These are phyloP conservation scores for Geosiphon pyriformis DNA, from an alignment of 192 early-diverging fungal species.

Conservation along the genomic window DNA sequence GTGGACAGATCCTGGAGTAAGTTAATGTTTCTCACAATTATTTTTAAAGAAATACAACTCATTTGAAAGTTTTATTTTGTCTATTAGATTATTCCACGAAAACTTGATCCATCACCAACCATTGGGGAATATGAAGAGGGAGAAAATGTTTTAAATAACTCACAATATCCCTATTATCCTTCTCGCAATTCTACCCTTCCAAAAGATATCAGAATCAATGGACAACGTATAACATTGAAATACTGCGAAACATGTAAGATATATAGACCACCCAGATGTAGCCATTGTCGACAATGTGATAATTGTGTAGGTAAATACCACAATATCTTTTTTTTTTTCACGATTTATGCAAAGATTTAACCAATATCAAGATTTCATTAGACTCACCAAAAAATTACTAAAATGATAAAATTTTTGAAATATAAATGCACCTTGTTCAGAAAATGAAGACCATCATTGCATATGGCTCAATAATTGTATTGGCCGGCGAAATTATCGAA, in stretches of 20 bases:
- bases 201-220: slow-evolving; percentile 59
- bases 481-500: slow-evolving; percentile 74
- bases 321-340: slow-evolving; percentile 9
- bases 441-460: slow-evolving; percentile 86
- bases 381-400: no score
- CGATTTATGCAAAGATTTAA: no score
- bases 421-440: slow-evolving; percentile 28
- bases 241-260: slow-evolving; percentile 89
- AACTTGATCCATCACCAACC: slow-evolving; percentile 53
- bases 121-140: slow-evolving; percentile 49
- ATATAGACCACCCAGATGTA: slow-evolving; percentile 81
- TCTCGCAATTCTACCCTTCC: slow-evolving; percentile 36
- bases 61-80: background rate
- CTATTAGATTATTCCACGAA: slow-evolving; percentile 58
- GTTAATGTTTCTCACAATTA: no score
- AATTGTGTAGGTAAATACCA: slow-evolving; percentile 74
- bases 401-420: slow-evolving; percentile 13
- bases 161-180: slow-evolving; percentile 28
- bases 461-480: slow-evolving; percentile 94
- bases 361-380: no score
- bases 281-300: slow-evolving; percentile 85
- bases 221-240: slow-evolving; percentile 61
- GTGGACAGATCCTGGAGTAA: slow-evolving; percentile 69
- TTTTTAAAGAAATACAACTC: slow-evolving; percentile 3
- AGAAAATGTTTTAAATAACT: slow-evolving; percentile 27